Evolutionary conservation across 1,284 basidiomycete genomes (phyloP), one percentile per base, ranked within the genome.

Genomic region (Pyrrhoderma lamaoense): DNA sequence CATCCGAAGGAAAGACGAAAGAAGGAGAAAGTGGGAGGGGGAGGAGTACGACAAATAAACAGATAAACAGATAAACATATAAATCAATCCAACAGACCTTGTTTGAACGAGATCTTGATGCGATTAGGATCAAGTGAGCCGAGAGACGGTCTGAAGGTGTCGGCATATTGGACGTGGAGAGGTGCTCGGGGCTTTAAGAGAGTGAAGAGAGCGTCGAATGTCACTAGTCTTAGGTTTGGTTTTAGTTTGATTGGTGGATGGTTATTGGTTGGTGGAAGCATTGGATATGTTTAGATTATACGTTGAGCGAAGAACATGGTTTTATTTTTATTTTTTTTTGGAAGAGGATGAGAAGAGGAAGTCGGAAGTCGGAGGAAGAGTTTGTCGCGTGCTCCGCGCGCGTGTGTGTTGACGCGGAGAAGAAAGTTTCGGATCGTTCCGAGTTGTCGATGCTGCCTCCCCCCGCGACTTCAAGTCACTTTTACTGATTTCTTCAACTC

Each of bases 181-280:
- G 85, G 85, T 40, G 67, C 65, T 3, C 82, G 76, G 16, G 82
- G 84, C 1, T 73, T 72, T 16, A 89, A 68, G 9, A 86, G 68
- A 14, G 86, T 89, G 59, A 82, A 77, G 22, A 88, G 69, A 1
- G 79, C 77, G 59, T 89, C 86, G 59, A 89, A 88, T 16, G 80
- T 78, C 36, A 86, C 80, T 2, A 87, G 69, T 2, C 76, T n/a
- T n/a, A n/a, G n/a, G n/a, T n/a, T n/a, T 72, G 35, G 59, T 57
- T 36, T 18, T 49, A 11, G 27, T 5, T 11, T 31, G 27, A 31
- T 11, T n/a, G n/a, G n/a, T n/a, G n/a, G n/a, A n/a, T n/a, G n/a
- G n/a, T n/a, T n/a, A n/a, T n/a, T n/a, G n/a, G n/a, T n/a, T n/a
- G n/a, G n/a, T n/a, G n/a, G n/a, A n/a, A n/a, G n/a, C n/a, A n/a